These are phyloP conservation scores for Cercis canadensis DNA, from an alignment of 306 rosid genomes.

Conservation along the genomic window DNA sequence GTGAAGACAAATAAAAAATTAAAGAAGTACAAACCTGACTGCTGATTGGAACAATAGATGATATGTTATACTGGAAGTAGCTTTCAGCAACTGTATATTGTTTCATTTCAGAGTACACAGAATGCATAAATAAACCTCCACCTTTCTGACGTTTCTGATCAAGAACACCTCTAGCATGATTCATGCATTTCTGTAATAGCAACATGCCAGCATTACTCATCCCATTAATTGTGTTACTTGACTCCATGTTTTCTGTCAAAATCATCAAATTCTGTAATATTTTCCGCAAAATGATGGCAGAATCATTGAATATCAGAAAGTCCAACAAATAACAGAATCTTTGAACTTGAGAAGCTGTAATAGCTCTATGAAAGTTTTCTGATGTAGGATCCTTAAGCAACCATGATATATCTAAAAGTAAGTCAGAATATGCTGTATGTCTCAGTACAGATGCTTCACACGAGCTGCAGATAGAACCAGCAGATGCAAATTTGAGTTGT, in stretches of 20 bases:
- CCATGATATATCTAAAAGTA: constrained; percentile 88
- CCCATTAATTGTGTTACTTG: constrained; percentile 36
- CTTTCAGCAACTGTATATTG: constrained; percentile 46
- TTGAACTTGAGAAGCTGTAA: constrained; percentile 68
- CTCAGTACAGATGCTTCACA: constrained; percentile 63
- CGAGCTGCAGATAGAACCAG: constrained; percentile 51
- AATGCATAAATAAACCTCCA: constrained; percentile 33
- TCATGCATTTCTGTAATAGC: constrained; percentile 52
- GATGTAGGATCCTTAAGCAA: constrained; percentile 76
- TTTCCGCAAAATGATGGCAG: constrained; percentile 73
- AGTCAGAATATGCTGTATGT: constrained; percentile 61
- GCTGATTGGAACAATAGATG: constrained; percentile 39
- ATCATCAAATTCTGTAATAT: constrained; percentile 61
- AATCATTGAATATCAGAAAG: constrained; percentile 66
- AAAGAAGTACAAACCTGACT: constrained; percentile 62
- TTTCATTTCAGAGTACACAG: constrained; percentile 38
- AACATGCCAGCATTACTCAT: constrained; percentile 51
- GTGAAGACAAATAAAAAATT: not conserved
- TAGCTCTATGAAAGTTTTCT: constrained; percentile 56
- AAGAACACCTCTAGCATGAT: constrained; percentile 54
- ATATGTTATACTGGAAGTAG: constrained; percentile 42
- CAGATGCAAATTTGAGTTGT: constrained; percentile 43
- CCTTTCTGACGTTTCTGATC: constrained; percentile 43
- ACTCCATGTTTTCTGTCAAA: constrained; percentile 50
- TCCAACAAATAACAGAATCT: constrained; percentile 72